Evolutionary conservation across 345 rosid species (phyloP), one percentile per base, ranked within the genome.

Genomic region (Eutrema japonicum): DNA sequence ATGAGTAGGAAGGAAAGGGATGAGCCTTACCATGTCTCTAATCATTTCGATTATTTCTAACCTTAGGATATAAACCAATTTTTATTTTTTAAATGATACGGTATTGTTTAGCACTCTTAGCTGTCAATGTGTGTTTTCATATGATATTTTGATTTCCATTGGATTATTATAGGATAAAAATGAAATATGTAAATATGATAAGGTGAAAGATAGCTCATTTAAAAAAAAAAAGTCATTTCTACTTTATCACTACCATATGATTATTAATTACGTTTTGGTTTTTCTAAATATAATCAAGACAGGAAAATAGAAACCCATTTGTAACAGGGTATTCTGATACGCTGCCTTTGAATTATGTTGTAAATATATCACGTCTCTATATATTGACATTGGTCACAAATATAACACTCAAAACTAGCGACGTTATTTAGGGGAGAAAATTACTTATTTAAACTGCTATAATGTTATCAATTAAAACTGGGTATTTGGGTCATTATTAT

Each of bases 41-140:
- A 76, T 59, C 89, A 93, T 83, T 89, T 93, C 76, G 96, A 93
- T 62, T 89, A 93, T 78, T 90, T 93, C 70, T 93, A 85, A 77
- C 74, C 2, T 60, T 41, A 45, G 63, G 63, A 57, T 57, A 18
- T 37, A 57, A 10, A 58, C 29, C 22, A 1, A 18, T 75, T 50
- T 49, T 50, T 49, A n/a, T 29, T 8, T 7, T 36, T 16, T 3
- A 13, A 79, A 66, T 69, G 61, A 67, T 33, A 75, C 59, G 66
- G 63, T 52, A 51, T 38, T n/a, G 7, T 65, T 47, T 14, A 54
- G 14, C 48, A 68, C 10, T 49, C 30, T 4, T 52, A 63, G 70
- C 22, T 64, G 3, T 52, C 5, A 48, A 53, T 5, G 46, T 53
- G 55, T 53, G 51, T 49, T 37, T 73, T 65, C 66, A 65, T 30